A percentile compares a stretch with the other conserved stretches of the same genome.
Conservation (phyloP, 768 basidiomycete species). For the Podaxis mareebaensis region DNA sequence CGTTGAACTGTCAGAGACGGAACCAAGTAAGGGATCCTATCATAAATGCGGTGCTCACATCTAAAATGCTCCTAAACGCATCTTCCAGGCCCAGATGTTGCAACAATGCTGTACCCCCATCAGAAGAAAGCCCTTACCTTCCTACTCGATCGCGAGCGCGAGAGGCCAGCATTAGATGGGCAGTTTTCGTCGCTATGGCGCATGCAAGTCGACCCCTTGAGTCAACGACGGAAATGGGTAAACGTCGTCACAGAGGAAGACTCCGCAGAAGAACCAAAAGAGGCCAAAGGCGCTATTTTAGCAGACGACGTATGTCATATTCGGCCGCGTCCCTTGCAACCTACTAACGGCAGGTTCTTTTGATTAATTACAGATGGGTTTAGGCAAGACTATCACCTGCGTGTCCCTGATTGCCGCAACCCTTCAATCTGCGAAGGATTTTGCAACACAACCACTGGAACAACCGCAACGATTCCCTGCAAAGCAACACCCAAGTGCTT, state of each 20-base stretch:
- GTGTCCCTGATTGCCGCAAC: constrained; percentile 93
- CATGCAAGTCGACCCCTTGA: constrained; percentile 46
- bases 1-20: constrained; percentile 83
- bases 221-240: constrained; percentile 58
- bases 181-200: constrained; percentile 76
- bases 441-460: constrained; percentile 58
- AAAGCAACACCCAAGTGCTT: constrained; percentile 34
- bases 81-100: constrained; percentile 62
- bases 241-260: constrained; percentile 86
- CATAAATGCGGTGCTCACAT: constrained; percentile 2
- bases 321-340: neutral
- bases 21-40: constrained; percentile 62
- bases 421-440: constrained; percentile 63
- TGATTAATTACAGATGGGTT: constrained; percentile 74
- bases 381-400: constrained; percentile 96
- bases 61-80: constrained; percentile 15
- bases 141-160: constrained; percentile 83
- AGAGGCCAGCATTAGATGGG: constrained; percentile 57
- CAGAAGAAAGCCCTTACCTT: constrained; percentile 98
- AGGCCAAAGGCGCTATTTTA: constrained; percentile 86
- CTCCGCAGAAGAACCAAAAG: constrained; percentile 60
- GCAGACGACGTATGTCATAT: constrained; percentile 86
- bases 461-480: constrained; percentile 39
- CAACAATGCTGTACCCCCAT: constrained; percentile 91
- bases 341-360: constrained; percentile 7